Evolutionary conservation across 108 stramenopile genomes (phyloP), one percentile per base, ranked within the genome.

Genomic region (Conticribra weissflogii): DNA sequence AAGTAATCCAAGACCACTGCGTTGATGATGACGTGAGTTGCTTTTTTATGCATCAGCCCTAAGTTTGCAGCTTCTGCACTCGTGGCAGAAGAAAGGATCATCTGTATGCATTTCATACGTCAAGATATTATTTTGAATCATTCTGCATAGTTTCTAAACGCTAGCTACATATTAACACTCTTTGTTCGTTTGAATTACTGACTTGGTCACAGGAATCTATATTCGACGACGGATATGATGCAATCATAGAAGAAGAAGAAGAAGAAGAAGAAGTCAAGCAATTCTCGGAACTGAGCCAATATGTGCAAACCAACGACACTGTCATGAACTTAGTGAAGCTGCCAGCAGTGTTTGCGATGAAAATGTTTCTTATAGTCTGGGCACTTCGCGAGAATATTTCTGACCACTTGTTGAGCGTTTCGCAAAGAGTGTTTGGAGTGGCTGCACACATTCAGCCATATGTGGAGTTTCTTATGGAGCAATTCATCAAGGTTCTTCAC

Each of bases 1-100:
- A 58, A 28, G 28, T 58, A 19, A 2, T 17, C 4, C 17, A 1
- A 24, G 12, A 18, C 8, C 19, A 36, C n/a, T 59, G 68, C 36
- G 49, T 29, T 47, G 31, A 60, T 25, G 58, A 70, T 32, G 50
- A 70, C 34, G 68, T 69, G 68, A 69, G 68, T 69, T 69, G 57
- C 32, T 51, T 59, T 9, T 69, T 69, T 58, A 44, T 56, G 53
- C 9, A 68, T 22, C 54, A 68, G 54, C 52, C 66, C 16, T 55
- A 16, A 68, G 46, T 41, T 41, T 29, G 27, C 3, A 45, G 23
- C 0, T 28, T 23, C 14, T 5, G 14, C 50, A 8, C 12, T 18
- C 0, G n/a, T 27, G 7, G 17, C 28, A 4, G 22, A 48, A 63
- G 8, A 49, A 63, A 16, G 16, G 14, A 63, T 21, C 3, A 30